phyloP scores from a whole-genome alignment of 139 green algal genomes.

The Coelastrella sp. region DNA sequence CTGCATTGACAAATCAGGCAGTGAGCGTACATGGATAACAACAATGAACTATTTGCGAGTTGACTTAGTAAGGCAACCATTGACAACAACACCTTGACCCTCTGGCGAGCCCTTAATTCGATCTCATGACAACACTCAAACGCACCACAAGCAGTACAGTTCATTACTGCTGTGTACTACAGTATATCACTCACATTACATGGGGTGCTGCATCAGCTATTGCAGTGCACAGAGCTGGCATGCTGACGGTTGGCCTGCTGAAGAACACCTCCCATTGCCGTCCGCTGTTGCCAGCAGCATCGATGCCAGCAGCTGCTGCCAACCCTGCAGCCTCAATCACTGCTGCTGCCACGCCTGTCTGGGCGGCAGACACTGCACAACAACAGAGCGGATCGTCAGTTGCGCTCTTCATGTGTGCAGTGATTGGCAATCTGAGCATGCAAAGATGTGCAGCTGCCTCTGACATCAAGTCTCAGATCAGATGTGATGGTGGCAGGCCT shows the following conservation, averaged over 20 bases:
- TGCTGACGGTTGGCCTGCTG: slow-evolving; percentile 35
- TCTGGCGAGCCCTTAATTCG: too few relatives aligned
- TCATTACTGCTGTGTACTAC: background rate
- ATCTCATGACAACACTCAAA: background rate
- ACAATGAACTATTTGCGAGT: background rate
- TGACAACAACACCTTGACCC: too few relatives aligned
- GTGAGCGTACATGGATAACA: background rate
- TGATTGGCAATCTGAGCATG: too few relatives aligned
- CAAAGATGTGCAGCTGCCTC: too few relatives aligned
- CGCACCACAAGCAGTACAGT: background rate
- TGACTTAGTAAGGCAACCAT: too few relatives aligned
- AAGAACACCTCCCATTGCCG: slow-evolving; percentile 41
- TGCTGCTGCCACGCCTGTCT: slow-evolving; percentile 12
- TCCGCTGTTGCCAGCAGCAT: background rate
- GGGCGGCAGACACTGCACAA: background rate
- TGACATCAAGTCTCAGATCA: too few relatives aligned
- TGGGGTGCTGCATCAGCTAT: background rate
- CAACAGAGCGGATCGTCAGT: background rate
- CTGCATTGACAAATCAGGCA: background rate
- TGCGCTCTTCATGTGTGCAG: too few relatives aligned
- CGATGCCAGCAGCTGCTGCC: slow-evolving; percentile 16
- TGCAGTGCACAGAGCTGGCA: slow-evolving; percentile 38
- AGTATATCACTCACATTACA: background rate
- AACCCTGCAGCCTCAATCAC: slow-evolving; percentile 20
- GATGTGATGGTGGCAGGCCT: too few relatives aligned